Base-by-base conservation (phyloP, 208 protist species). In the Trypanosomatidae sp. region DNA sequence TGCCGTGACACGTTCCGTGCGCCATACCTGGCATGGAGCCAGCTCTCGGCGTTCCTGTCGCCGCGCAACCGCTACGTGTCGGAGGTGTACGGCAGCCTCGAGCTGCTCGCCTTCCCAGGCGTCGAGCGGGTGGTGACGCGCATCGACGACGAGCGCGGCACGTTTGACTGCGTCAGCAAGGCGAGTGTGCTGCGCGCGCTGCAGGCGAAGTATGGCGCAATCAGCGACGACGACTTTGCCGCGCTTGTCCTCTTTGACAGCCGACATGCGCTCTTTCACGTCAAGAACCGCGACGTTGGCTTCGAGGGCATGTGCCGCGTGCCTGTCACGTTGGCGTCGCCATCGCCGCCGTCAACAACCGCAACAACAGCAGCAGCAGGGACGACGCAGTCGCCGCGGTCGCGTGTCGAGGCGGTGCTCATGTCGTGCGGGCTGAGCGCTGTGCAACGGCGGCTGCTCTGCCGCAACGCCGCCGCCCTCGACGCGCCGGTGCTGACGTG, bases 101-200 rank as follows among this genome's bases (percentile, higher is more conserved):
- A 88, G 50, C 56, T 92, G 26, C 68, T 92, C 42, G 84, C 84
- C 27, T 92, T 92, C 45, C 78, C 78, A 7, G 84, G 84, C 10
- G 60, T 92, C 30, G 67, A 87, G 18, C 68, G 79, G 2, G 84
- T 92, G 15, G 78, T 92, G 49, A 87, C 79, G 40, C 75, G 70
- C 25, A 83, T 92, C 37, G 65, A 92, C 53, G 27, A 46, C 16
- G 60, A 61, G 8, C 56, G 46, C 8, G 57, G 66, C 16, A 83
- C 72, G 18, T 82, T 88, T 28, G 61, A 82, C 49, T 82, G 62
- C 54, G 74, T 92, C 7, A 56, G 53, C 28, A 77, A 85, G 47
- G 49, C 65, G 2, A 51, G 54, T 1, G 18, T 87, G 40, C 57
- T 88, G 52, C 50, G 48, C 2, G 43, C 53, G 6, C 26, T 87